Evolutionary conservation across 768 basidiomycete species (phyloP), one percentile per base, ranked within the genome.

Genomic region (Candolleomyces aberdarensis): DNA sequence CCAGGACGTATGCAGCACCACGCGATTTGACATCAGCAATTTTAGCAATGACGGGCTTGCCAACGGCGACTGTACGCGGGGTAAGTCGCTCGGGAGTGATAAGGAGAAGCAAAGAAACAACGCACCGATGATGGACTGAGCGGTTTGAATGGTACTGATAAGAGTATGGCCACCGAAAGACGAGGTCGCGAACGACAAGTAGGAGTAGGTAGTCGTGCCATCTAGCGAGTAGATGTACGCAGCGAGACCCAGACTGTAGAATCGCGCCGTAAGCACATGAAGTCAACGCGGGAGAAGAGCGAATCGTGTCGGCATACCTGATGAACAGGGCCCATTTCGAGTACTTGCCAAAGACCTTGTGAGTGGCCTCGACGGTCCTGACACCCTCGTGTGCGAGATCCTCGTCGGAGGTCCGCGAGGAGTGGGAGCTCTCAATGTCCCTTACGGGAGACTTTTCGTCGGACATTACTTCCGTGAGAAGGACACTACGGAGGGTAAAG

Each of bases 151-250:
- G 4, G 85, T 78, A 19, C 81, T 77, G 48, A 87, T 75, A 6
- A 85, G 72, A 61, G 80, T 83, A 66, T 87, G 86, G 44, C 78
- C 72, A 4, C 74, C 74, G 52, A 87, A 83, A 29, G 73, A 74
- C 15, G 83, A 84, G 15, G 79, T 76, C 13, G 88, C 87, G 59
- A 80, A 85, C 51, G 74, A 70, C 31, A 88, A 80, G 70, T 89
- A 91, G 57, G 79, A 80, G 64, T 76, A 86, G 1, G 89, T 91
- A 7, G 89, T 91, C 17, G 83, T 80, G 20, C 82, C 78, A 62
- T 91, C 90, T 32, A 92, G 78, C 0, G 89, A 89, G 71, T 91
- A 92, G 59, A 91, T 86, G 70, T 90, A 92, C 1, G 88, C 83
- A 0, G 88, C 86, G 0, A 89, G 80, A 14, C 78, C 88, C 59